Evolutionary conservation across 129 eudicot species (phyloP).

Genomic region (Arctium lappa): DNA sequence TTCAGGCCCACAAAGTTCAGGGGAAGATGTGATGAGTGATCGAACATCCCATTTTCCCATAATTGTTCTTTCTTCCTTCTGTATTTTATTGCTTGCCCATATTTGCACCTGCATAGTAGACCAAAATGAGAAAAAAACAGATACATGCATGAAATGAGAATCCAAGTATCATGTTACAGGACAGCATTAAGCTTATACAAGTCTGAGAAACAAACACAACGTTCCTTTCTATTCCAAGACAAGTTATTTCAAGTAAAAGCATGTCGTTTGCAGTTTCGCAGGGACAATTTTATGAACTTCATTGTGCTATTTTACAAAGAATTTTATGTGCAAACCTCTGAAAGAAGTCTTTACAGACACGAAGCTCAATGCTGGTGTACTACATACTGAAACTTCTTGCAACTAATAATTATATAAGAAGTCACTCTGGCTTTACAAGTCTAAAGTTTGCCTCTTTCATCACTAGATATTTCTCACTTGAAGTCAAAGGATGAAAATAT

Average conservation of each 20-base stretch:
- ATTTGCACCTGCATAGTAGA: conserved; percentile 64
- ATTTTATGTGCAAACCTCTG: not conserved
- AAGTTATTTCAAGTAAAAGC: not conserved
- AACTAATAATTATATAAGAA: too few relatives aligned
- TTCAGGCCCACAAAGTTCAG: conserved; percentile 83
- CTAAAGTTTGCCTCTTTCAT: not conserved
- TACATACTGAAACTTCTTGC: not conserved
- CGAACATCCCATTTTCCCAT: conserved; percentile 88
- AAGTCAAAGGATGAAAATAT: not conserved
- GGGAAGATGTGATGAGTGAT: conserved; percentile 60
- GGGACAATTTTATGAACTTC: not conserved
- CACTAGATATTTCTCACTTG: not conserved
- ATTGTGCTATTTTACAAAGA: not conserved
- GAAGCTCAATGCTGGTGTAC: not conserved
- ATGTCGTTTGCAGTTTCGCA: not conserved
- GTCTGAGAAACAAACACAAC: not conserved
- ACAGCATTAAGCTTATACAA: not conserved
- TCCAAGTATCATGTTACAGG: not conserved
- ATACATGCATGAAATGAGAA: not conserved
- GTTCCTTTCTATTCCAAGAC: not conserved
- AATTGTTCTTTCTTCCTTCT: conserved; percentile 76
- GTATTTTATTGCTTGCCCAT: conserved; percentile 84
- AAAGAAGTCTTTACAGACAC: not conserved
- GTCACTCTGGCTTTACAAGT: not conserved
- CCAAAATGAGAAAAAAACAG: not conserved